A percentile compares a stretch with the other conserved stretches of the same genome.
Conservation (phyloP, 208 protist genomes). For the Borovskyia barvae region DNA sequence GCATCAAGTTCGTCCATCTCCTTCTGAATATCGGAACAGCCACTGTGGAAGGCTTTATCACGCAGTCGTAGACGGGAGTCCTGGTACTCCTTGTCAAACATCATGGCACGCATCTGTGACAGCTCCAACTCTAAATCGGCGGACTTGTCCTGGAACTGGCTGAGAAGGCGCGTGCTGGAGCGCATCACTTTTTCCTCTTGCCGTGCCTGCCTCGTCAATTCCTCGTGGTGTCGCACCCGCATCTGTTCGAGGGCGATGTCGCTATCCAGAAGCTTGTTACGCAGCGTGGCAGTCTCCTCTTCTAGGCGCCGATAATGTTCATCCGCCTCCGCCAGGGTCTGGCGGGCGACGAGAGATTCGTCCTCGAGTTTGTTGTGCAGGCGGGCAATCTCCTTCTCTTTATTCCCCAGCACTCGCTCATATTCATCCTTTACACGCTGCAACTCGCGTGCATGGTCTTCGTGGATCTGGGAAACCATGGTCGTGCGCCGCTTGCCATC, state of each 20-base stretch:
- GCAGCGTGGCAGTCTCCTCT: constrained; percentile 30
- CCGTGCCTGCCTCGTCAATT: constrained; percentile 22
- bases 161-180: constrained; percentile 15
- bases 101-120: constrained; percentile 30
- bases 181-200: constrained; percentile 28
- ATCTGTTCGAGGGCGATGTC: constrained; percentile 24
- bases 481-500: constrained; percentile 18
- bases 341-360: constrained; percentile 12
- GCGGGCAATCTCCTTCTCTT: constrained; percentile 48
- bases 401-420: constrained; percentile 29
- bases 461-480: constrained; percentile 36
- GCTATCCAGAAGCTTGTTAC: constrained; percentile 25
- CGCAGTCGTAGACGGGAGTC: constrained; percentile 28
- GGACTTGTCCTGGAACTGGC: constrained; percentile 38
- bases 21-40: constrained; percentile 10
- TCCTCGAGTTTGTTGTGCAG: constrained; percentile 38
- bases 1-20: constrained; percentile 21
- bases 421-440: constrained; percentile 42
- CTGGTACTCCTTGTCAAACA: constrained; percentile 43
- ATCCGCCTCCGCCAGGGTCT: constrained; percentile 29
- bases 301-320: constrained; percentile 27
- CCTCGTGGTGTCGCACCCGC: constrained; percentile 26
- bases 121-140: constrained; percentile 34
- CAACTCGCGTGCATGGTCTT: constrained; percentile 39
- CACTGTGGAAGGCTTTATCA: constrained; percentile 22